Evolutionary conservation across 2,329 filamentous ascomycete genomes (phyloP), one percentile per base, ranked within the genome.

Genomic region (Monosporascus sp.): DNA sequence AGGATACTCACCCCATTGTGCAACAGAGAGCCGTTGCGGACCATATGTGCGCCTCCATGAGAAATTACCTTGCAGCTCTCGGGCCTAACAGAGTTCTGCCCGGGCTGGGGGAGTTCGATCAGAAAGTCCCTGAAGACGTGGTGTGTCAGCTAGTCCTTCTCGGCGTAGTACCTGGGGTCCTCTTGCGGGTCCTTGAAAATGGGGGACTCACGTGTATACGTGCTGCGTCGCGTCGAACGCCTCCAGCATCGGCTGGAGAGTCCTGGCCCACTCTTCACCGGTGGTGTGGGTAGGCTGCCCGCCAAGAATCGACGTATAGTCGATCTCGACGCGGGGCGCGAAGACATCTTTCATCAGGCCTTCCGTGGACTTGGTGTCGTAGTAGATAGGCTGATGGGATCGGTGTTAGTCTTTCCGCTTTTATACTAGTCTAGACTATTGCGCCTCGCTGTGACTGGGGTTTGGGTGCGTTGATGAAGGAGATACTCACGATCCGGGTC

Each of bases 271-370:
- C 7, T 59, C 60, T n/a, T 53, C 38, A 20, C 53, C 54, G 5
- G 56, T 51, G 40, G 56, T 55, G 8, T 51, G 51, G 22, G 55
- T 51, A 4, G 63, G 63, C 20, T 61, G 27, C 37, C 65, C 65
- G 41, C 64, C 65, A 16, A 68, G 60, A 52, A 69, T 51, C 41
- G 59, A 62, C 24, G 65, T 66, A 57, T 70, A 68, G 57, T 70
- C 65, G 27, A 68, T 58, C 14, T 53, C 41, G 4, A 68, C 47
- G 14, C 62, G 53, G 3, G 60, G 58, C 3, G 63, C 65, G 46
- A 64, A 69, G 19, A 67, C 63, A 2, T 68, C 61, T 16, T 60
- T 53, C 4, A 54, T 44, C 40, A 67, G 62, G 17, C 59, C 59
- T n/a, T 52, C 45, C 7, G 44, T 11, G 26, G 61, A 58, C 19